Conservation (phyloP, 2,329 filamentous ascomycete genomes). For the Alternaria panax region DNA sequence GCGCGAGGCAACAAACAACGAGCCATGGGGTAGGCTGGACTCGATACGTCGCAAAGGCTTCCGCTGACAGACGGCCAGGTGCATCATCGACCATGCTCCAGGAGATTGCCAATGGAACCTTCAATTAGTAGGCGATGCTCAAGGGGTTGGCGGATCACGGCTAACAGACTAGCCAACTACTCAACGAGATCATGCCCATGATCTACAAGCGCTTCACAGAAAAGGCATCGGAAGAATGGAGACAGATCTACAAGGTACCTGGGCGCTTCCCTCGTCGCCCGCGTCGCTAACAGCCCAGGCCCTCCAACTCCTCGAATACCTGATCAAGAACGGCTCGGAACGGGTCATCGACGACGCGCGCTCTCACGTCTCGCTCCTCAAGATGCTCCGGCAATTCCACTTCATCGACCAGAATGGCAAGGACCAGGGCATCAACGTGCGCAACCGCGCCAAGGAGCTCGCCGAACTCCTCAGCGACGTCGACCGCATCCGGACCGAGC, state of each 20-base stretch:
- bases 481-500: constrained; percentile 75
- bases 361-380: constrained; percentile 91
- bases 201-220: constrained; percentile 99
- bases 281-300: constrained; percentile 54
- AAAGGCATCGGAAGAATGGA: constrained; percentile 97
- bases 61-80: constrained; percentile 49
- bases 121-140: constrained; percentile 80
- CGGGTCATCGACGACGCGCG: constrained; percentile 96
- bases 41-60: constrained; percentile 53
- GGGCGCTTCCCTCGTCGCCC: background rate
- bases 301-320: constrained; percentile 92
- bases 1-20: constrained; percentile 97
- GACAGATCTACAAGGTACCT: constrained; percentile 94
- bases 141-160: background rate
- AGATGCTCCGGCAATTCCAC: constrained; percentile 99
- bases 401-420: constrained; percentile 96
- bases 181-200: constrained; percentile 99
- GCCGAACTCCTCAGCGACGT: constrained; percentile 93
- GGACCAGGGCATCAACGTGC: constrained; percentile 96
- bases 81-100: constrained; percentile 90
- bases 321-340: constrained; percentile 98
- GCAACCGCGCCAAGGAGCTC: constrained; percentile 94
- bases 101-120: constrained; percentile 96
- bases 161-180: constrained; percentile 73
- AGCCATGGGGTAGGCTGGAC: constrained; percentile 84